Evolutionary conservation across 495 filamentous ascomycete species (phyloP), one percentile per base, ranked within the genome.

Genomic region (Evernia prunastri): DNA sequence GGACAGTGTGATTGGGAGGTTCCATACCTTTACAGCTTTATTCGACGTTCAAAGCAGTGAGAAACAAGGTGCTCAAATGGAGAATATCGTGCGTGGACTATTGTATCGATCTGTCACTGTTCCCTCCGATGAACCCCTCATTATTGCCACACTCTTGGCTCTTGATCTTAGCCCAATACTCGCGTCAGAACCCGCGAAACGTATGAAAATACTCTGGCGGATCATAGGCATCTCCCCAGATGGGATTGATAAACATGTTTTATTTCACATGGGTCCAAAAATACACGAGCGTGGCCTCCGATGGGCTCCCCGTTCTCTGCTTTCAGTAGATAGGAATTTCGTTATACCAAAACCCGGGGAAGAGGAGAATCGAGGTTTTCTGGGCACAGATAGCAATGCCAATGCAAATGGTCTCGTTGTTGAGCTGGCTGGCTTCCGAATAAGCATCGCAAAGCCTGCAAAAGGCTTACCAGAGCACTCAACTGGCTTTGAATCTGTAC

Each of bases 71-170:
- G 47, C 25, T 61, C 27, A 42, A 36, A 35, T 65, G 25, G 10
- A 51, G 25, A 12, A 65, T 56, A 33, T 65, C 18, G 42, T 53
- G 58, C 33, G 40, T n/a, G 64, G 69, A 15, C 66, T 75, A 27
- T 49, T 63, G 60, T 72, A 69, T 64, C 68, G 72, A 43, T 60
- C 63, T 43, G 72, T 76, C 18, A 72, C 68, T 57, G 67, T 72
- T 33, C 58, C 72, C 6, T 70, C 71, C 7, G 73, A 75, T 63
- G 73, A 75, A 60, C 53, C 73, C 4, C 65, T 76, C 23, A 73
- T 73, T 64, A 73, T 74, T 54, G 71, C 68, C 23, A 73, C 71
- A 15, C 68, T 76, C 25, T 56, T 76, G 49, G 59, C 31, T 29
- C 63, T 72, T 31, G 60, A 66, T 27, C 40, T 73, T 9, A 25